Conservation (phyloP, 176 grass and related monocot species). For the Hordeum marinum region DNA sequence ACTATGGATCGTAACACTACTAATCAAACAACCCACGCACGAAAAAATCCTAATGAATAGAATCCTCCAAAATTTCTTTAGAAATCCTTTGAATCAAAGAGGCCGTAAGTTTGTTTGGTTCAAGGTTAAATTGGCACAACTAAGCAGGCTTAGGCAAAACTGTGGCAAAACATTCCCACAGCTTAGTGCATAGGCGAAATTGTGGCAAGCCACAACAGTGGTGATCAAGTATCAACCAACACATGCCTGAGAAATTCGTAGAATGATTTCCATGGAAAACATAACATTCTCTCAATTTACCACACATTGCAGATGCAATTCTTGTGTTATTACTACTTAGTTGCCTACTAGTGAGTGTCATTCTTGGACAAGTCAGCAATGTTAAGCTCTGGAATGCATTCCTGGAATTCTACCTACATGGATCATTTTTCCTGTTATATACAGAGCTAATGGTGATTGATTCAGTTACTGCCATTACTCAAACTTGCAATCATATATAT, state of each 20-base stretch:
- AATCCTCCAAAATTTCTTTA: too few relatives aligned
- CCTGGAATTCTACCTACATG: neutral
- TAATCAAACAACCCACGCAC: too few relatives aligned
- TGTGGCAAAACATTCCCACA: neutral
- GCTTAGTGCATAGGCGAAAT: neutral
- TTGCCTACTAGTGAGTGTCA: neutral
- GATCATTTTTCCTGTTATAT: neutral
- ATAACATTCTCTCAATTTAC: neutral
- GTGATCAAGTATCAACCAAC: neutral
- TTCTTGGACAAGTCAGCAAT: neutral
- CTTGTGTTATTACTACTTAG: neutral
- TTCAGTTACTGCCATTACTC: neutral
- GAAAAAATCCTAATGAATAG: too few relatives aligned
- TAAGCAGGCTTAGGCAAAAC: too few relatives aligned
- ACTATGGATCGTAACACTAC: too few relatives aligned
- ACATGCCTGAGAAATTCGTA: neutral
- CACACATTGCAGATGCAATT: neutral
- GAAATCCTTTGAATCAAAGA: too few relatives aligned
- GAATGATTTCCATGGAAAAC: neutral
- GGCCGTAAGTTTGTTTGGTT: neutral
- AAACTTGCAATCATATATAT: neutral
- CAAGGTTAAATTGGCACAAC: neutral
- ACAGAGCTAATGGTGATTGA: neutral
- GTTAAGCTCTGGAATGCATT: neutral
- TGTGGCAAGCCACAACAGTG: neutral